These are phyloP conservation scores for Piper betle DNA, from an alignment of 164 flowering plant species.

Conservation along the genomic window DNA sequence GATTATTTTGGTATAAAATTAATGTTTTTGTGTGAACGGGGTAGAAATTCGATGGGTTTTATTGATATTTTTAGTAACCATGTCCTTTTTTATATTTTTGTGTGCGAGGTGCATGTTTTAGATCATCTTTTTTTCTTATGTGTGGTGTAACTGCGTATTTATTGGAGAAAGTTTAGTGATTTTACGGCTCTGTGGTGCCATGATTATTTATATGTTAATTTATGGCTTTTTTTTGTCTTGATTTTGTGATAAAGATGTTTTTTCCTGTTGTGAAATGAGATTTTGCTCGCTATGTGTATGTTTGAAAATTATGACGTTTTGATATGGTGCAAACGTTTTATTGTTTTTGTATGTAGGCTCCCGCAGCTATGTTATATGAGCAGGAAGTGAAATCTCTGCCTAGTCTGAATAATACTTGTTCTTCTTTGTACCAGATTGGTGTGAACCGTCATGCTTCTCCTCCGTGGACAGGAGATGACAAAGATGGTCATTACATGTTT, in stretches of 20 bases:
- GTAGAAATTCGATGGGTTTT: too few relatives aligned
- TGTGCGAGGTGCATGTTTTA: too few relatives aligned
- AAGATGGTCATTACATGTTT: conserved; percentile 81
- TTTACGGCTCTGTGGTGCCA: too few relatives aligned
- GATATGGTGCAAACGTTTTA: neutral
- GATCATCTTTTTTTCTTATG: too few relatives aligned
- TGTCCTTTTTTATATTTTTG: too few relatives aligned
- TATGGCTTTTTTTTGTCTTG: too few relatives aligned
- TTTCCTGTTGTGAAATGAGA: neutral
- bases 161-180: too few relatives aligned
- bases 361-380: conserved; percentile 36
- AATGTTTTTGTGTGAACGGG: too few relatives aligned
- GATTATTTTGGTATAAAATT: too few relatives aligned
- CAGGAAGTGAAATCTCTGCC: conserved; percentile 22
- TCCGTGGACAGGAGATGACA: conserved; percentile 83
- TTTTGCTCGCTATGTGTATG: neutral
- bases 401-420: conserved; percentile 15
- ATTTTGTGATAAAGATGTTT: neutral
- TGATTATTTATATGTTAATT: too few relatives aligned
- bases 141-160: too few relatives aligned
- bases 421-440: conserved; percentile 38
- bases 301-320: neutral
- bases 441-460: conserved; percentile 55
- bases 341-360: conserved; percentile 25
- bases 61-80: too few relatives aligned